Evolutionary conservation across 192 early-diverging fungal genomes (phyloP), one percentile per base, ranked within the genome.

Genomic region (Anaeromyces robustus): DNA sequence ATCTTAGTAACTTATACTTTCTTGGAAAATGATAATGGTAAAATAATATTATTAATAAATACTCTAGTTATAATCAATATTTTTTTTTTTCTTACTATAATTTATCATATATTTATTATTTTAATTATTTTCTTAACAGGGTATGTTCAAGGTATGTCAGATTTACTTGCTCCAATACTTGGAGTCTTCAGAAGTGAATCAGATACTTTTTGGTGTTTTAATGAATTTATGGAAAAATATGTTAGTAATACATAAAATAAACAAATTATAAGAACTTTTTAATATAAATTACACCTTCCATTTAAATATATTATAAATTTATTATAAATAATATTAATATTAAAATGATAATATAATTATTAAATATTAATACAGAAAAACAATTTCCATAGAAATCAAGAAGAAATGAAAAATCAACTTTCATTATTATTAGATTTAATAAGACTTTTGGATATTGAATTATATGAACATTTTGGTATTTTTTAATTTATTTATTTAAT

Each of bases 61-160:
- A 34, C 4, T 34, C 4, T 34, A 34, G 12, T 34, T 34, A 34
- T 34, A 7, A 34, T 7, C 32, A 34, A 34, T 34, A 7, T 34
- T 34, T 34, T 34, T n/a, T 7, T 34, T 34, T 34, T 34, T 34
- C 4, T 34, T 34, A 7, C 12, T 34, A 34, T 34, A 7, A 7
- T 34, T 34, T 7, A 34, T 34, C 32, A 34, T 34, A 34, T 7
- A 34, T 34, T 34, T 1, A 39, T 14, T 39, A n/a, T n/a, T n/a
- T n/a, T n/a, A n/a, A n/a, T n/a, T n/a, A n/a, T n/a, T n/a, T n/a
- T n/a, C n/a, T n/a, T n/a, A 78, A 79, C 86, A 59, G 95, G 95
- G 29, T 98, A 96, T 82, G 96, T 98, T 0, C 96, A 99, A 85
- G 98, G 98, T 18, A 99, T 99, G 98, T 94, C 92, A 29, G 98